phyloP scores from a whole-genome alignment of 2,329 filamentous ascomycete genomes.

The Mycocentrospora acerina region DNA sequence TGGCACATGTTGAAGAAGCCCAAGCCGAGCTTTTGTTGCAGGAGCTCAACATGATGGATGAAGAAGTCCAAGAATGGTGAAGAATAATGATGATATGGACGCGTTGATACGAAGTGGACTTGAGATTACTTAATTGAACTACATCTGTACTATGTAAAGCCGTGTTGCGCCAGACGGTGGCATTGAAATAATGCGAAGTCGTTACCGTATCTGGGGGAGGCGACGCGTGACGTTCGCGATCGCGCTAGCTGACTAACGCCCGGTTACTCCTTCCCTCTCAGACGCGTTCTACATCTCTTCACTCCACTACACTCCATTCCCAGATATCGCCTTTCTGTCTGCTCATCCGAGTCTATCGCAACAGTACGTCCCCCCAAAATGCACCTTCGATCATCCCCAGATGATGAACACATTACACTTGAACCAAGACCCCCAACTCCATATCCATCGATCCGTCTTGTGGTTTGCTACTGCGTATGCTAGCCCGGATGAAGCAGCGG shows the following conservation, averaged over 20 bases:
- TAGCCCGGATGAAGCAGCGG: conserved; percentile 4
- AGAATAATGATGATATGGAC: too few species aligned
- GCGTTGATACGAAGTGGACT: too few species aligned
- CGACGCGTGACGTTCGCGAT: background rate
- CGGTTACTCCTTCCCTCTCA: background rate
- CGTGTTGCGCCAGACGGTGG: too few species aligned
- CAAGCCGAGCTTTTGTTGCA: background rate
- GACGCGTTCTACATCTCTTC: background rate
- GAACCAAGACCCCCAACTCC: conserved; percentile 5
- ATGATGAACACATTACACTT: conserved; percentile 14
- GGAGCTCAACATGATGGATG: background rate
- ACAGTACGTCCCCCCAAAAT: background rate
- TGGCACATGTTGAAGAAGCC: background rate
- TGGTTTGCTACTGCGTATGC: conserved; percentile 4
- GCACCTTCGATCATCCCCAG: background rate
- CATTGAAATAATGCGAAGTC: too few species aligned
- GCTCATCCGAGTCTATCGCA: too few species aligned
- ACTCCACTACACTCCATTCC: background rate
- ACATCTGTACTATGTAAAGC: too few species aligned
- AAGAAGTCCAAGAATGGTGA: too few species aligned
- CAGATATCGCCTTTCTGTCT: background rate
- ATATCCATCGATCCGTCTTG: conserved; percentile 2
- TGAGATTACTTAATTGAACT: too few species aligned
- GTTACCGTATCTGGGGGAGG: background rate
- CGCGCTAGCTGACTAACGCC: background rate